Percentiles rank a stretch among this genome's conserved stretches.
Evolutionary conservation across 768 basidiomycete species (phyloP).

Genomic region (Suillus clintonianus): DNA sequence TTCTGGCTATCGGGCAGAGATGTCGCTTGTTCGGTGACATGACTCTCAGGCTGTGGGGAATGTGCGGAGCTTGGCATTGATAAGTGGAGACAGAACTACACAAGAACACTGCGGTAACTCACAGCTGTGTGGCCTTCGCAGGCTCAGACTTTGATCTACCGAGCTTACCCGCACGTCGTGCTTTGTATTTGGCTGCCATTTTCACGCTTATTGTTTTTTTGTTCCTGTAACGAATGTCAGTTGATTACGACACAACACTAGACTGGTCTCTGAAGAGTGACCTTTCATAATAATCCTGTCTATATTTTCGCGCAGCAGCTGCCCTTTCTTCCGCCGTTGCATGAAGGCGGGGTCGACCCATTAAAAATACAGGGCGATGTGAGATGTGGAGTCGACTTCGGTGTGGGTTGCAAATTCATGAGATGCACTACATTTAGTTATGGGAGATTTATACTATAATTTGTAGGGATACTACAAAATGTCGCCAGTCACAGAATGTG

Average conservation of each 20-base stretch:
- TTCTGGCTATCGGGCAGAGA: background rate
- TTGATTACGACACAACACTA: background rate
- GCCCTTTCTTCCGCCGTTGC: conserved; percentile 1
- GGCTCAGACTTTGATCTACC: background rate
- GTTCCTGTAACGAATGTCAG: background rate
- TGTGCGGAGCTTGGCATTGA: background rate
- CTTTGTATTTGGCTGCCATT: conserved; percentile 3
- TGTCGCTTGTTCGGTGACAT: background rate
- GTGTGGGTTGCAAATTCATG: background rate
- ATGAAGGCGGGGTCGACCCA: conserved; percentile 3
- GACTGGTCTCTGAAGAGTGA: background rate
- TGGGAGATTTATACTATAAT: conserved; percentile 7
- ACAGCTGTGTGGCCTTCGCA: background rate
- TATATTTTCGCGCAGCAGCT: background rate
- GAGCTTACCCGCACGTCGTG: background rate
- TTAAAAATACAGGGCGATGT: background rate
- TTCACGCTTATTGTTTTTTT: conserved; percentile 1
- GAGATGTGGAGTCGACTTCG: background rate
- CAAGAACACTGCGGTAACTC: background rate
- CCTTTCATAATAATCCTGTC: conserved; percentile 5
- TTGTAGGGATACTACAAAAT: background rate
- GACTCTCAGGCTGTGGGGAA: background rate
- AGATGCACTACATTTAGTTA: background rate
- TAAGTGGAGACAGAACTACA: background rate
- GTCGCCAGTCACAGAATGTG: background rate